Evolutionary conservation across 2,329 filamentous ascomycete species (phyloP).

Genomic region (Pseudogymnoascus sp.): DNA sequence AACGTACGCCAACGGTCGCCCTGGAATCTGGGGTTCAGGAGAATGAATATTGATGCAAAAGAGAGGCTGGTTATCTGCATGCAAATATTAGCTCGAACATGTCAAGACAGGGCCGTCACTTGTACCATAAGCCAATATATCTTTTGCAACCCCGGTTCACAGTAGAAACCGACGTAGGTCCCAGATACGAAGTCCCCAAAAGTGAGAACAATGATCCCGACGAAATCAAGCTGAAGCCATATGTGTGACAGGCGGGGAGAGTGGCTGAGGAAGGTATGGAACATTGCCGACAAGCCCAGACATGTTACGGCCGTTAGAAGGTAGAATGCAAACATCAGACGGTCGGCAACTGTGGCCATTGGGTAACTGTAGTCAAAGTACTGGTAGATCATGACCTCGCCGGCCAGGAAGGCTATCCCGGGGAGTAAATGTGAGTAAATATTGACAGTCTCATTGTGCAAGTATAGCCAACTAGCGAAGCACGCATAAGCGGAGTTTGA

Average conservation of each 20-base stretch:
- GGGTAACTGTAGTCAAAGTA: slow-evolving; percentile 28
- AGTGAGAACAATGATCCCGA: slow-evolving; percentile 32
- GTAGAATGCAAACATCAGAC: slow-evolving; percentile 34
- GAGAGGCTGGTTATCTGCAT: slow-evolving; percentile 30
- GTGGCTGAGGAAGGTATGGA: slow-evolving; percentile 35
- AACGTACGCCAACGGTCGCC: slow-evolving; percentile 17
- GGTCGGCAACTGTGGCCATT: slow-evolving; percentile 28
- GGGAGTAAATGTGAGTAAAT: slow-evolving; percentile 40
- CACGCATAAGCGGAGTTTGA: slow-evolving; percentile 31
- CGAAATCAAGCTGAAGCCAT: slow-evolving; percentile 33
- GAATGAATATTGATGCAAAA: slow-evolving; percentile 28
- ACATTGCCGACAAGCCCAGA: slow-evolving; percentile 31
- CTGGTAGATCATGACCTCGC: slow-evolving; percentile 24
- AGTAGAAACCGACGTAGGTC: slow-evolving; percentile 35
- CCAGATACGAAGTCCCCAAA: slow-evolving; percentile 33
- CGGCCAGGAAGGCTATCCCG: slow-evolving; percentile 29
- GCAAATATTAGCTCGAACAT: not conserved
- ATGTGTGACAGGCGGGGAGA: slow-evolving; percentile 28
- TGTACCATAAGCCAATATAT: slow-evolving; percentile 31
- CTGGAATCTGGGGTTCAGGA: slow-evolving; percentile 19
- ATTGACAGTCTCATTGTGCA: slow-evolving; percentile 38
- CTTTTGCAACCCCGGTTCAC: slow-evolving; percentile 27
- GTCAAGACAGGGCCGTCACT: slow-evolving; percentile 1
- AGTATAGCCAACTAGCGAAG: slow-evolving; percentile 33
- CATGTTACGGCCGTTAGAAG: slow-evolving; percentile 31